Base-by-base conservation (phyloP, 2,329 filamentous ascomycete species). In the Colletotrichum orbiculare region DNA sequence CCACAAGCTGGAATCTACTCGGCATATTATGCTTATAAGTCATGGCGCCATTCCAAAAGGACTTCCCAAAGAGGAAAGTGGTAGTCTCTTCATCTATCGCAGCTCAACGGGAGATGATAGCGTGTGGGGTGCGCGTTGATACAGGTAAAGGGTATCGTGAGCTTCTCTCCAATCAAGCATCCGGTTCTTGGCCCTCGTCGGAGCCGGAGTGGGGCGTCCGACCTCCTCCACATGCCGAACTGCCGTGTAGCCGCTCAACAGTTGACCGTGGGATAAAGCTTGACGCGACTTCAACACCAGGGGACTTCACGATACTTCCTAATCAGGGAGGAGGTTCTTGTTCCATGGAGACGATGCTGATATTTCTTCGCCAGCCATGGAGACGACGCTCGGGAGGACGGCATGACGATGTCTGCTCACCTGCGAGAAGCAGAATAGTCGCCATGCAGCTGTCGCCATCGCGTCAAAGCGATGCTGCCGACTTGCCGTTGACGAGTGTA, bases 361-460 rank as follows among this genome's bases (percentile, higher is more conserved):
- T 33, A 11, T 9, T 13, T 25, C 37, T 50, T 33, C 25, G 7
- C 12, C n/a, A 15, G 13, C 6, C 25, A 12, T 13, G 10, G 25
- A 8, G 38, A 43, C 39, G 47, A 13, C 7, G 6, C 15, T 38
- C 58, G 58, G 62, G 25, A 62, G 39, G 48, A 25, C 62, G 58
- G 62, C 62, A 57, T 53, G 41, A 42, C 15, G 52, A 56, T 53
- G 25, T 52, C 47, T 62, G 46, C 41, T 17, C 41, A 65, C 62
- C 62, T 65, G 62, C 62, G 47, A 48, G 52, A 57, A 37, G 37
- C 11, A 53, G 58, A 4, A 53, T 65, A 62, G 62, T 43, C 58
- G 46, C 52, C 11, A 33, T 48, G 47, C n/a, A 10, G 25, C 52
- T 17, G 39, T 39, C 56, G 39, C 53, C 15, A 35, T 4, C 42